These are phyloP conservation scores for Plasmodium inui DNA, from an alignment of 169 alveolate species.

Conservation along the genomic window DNA sequence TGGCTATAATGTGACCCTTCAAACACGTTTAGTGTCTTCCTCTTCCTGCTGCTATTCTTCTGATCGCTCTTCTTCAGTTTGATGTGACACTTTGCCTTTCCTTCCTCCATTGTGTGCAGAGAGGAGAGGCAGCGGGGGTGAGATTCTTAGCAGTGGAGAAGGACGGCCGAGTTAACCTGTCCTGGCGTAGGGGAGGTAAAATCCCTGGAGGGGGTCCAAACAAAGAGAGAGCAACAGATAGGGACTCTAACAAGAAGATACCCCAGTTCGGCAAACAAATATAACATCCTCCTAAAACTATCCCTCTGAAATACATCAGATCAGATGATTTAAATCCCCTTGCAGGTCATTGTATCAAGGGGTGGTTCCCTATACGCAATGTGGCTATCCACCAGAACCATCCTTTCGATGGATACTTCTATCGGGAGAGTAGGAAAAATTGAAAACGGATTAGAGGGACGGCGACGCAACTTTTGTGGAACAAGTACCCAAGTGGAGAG, in stretches of 20 bases:
- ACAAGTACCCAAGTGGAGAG: not conserved
- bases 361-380: not conserved
- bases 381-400: not conserved
- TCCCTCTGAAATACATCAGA: not conserved
- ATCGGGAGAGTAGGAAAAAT: too few species aligned
- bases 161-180: not conserved
- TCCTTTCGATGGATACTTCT: not conserved
- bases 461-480: too few species aligned
- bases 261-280: not conserved
- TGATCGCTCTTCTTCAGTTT: slow-evolving; percentile 1
- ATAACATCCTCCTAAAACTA: not conserved
- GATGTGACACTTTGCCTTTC: slow-evolving; percentile 12
- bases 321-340: not conserved
- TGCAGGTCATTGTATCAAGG: not conserved
- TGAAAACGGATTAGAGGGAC: too few species aligned
- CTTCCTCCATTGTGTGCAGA: not conserved
- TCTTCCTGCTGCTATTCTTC: not conserved
- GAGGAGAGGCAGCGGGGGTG: not conserved
- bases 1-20: not conserved
- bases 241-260: not conserved
- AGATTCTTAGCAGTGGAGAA: not conserved
- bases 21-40: not conserved
- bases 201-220: not conserved
- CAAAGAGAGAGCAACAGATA: not conserved
- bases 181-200: not conserved